A percentile compares a stretch with the other conserved stretches of the same genome.
phyloP scores from a whole-genome alignment of 768 basidiomycete genomes.

The Russula abietina region DNA sequence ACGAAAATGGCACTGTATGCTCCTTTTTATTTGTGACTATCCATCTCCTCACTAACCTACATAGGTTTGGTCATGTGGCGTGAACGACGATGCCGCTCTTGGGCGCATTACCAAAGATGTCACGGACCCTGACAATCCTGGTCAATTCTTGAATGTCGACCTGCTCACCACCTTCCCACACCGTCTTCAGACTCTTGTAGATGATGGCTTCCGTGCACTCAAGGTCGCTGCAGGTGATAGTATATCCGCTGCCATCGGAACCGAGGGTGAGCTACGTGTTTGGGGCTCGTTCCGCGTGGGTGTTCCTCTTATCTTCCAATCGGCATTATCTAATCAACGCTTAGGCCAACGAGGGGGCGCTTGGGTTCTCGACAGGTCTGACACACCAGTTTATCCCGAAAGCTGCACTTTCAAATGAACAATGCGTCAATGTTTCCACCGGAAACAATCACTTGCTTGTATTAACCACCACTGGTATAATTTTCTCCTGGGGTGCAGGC shows the following conservation, averaged over 20 bases:
- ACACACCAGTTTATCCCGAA: conserved; percentile 65
- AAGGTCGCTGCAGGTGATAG: conserved; percentile 81
- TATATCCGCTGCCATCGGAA: conserved; percentile 77
- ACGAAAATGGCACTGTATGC: conserved; percentile 85
- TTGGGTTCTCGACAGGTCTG: conserved; percentile 72
- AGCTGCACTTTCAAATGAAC: conserved; percentile 55
- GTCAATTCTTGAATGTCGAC: conserved; percentile 49
- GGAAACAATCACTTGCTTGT: conserved; percentile 89
- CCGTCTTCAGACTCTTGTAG: conserved; percentile 60
- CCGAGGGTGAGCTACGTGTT: conserved; percentile 72
- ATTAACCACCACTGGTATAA: conserved; percentile 78
- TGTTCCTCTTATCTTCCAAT: conserved; percentile 14
- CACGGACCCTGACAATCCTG: conserved; percentile 53
- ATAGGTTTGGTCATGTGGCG: conserved; percentile 80
- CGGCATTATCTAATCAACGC: conserved; percentile 4
- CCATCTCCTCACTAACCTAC: not conserved
- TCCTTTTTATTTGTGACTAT: not conserved
- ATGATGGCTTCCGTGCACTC: conserved; percentile 81
- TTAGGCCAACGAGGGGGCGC: conserved; percentile 69
- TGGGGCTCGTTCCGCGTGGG: conserved; percentile 90
- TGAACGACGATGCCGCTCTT: conserved; percentile 85
- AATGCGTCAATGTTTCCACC: conserved; percentile 66
- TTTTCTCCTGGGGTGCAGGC: conserved; percentile 87
- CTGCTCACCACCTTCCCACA: conserved; percentile 51
- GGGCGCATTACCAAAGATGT: conserved; percentile 68